Percentiles rank a stretch among this genome's conserved stretches.
Evolutionary conservation across 2,329 filamentous ascomycete species (phyloP).

Genomic region (Celoporthe dispersa): DNA sequence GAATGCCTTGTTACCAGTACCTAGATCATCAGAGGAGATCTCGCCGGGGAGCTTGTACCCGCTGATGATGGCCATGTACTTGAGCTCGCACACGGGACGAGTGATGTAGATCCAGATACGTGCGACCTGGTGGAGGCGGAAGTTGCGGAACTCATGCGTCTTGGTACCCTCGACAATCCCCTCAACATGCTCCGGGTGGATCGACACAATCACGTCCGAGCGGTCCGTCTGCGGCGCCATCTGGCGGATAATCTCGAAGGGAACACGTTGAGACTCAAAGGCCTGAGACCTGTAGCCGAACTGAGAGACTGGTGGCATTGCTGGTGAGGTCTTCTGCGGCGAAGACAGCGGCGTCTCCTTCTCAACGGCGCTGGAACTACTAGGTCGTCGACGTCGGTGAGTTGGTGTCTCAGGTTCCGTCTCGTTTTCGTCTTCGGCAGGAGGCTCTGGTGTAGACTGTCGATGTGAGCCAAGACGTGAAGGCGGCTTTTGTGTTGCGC

Average conservation of each 20-base stretch:
- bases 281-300: conserved; percentile 41
- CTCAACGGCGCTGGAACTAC: conserved; percentile 24
- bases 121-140: conserved; percentile 58
- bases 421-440: conserved; percentile 19
- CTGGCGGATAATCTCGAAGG: conserved; percentile 51
- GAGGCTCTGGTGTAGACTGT: conserved; percentile 16
- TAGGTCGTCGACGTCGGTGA: conserved; percentile 19
- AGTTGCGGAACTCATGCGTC: conserved; percentile 60
- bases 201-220: conserved; percentile 59
- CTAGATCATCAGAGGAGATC: conserved; percentile 45
- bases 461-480: conserved; percentile 4
- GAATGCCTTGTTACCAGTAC: conserved; percentile 58
- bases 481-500: background rate
- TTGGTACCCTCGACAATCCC: conserved; percentile 54
- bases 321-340: conserved; percentile 30
- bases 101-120: conserved; percentile 68
- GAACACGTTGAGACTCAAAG: conserved; percentile 56
- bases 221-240: conserved; percentile 53
- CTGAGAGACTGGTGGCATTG: conserved; percentile 31
- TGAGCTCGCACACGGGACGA: conserved; percentile 51
- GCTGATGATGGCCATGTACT: conserved; percentile 63
- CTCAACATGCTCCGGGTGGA: conserved; percentile 51
- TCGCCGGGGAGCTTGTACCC: conserved; percentile 51
- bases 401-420: conserved; percentile 27
- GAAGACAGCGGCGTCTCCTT: conserved; percentile 31